Evolutionary conservation across 1,284 basidiomycete genomes (phyloP), one percentile per base, ranked within the genome.

Genomic region (Chiua sp.): DNA sequence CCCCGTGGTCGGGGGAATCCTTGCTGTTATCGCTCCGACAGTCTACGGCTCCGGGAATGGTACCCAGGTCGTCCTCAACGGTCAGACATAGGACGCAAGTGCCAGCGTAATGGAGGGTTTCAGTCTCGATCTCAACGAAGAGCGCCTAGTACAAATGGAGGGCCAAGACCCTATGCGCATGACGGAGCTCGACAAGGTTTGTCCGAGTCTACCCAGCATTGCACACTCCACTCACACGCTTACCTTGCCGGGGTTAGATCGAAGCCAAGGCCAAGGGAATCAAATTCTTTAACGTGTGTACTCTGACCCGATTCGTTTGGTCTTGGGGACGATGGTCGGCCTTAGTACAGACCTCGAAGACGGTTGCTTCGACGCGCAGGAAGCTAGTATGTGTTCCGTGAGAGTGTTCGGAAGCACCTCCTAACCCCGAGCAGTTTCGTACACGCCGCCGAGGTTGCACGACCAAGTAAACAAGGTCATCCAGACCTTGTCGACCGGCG

Each of bases 231-330:
- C 30, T 37, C 3, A 2, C n/a, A 39, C 18, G 37, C 37, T 20
- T 10, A 7, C 37, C 4, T 30, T 20, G 28, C 42, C 26, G 26
- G 26, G 26, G 20, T 11, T 65, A 71, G 92, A 91, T 96, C 63
- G 78, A 87, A 69, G 84, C 87, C 59, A 95, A 92, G 77, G 87
- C 87, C 47, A 81, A 82, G 65, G 90, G 90, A 62, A 66, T 87
- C 77, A 88, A 84, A 57, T 96, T 95, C 82, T 92, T 96, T 78
- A 94, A 96, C 75, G 85, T 96, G 93, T 96, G 76, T 68, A 59
- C 56, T 23, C 61, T 64, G 47, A 55, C 57, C 63, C 47, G 53
- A 22, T 32, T 1, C 3, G 22, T 32, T 7, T 13, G 46, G n/a
- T 51, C 11, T 57, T 59, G 66, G 67, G 26, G 60, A 60, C 55